A percentile compares a stretch with the other conserved stretches of the same genome.
Evolutionary conservation across 257 asterid genomes (phyloP).

Genomic region (Solanum lycopersicoides): DNA sequence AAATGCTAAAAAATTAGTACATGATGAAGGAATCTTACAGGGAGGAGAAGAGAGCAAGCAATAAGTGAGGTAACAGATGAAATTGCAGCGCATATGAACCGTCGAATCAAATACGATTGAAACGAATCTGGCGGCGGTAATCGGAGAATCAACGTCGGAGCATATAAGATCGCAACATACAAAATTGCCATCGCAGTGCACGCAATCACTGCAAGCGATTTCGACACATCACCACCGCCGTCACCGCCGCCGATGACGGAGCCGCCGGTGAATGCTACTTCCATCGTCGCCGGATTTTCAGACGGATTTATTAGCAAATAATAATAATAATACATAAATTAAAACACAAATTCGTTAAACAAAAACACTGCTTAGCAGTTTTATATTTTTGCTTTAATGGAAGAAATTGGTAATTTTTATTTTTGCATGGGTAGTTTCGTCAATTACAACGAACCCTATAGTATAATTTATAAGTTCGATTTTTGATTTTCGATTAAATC

Average conservation of each 20-base stretch:
- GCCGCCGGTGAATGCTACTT: not conserved
- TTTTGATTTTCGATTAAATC: not conserved
- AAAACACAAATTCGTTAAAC: not conserved
- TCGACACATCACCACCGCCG: constrained; percentile 22
- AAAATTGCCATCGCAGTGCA: constrained; percentile 64
- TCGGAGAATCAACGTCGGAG: constrained; percentile 69
- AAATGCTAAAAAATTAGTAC: not conserved
- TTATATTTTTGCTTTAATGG: not conserved
- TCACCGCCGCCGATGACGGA: not conserved
- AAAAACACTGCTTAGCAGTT: not conserved
- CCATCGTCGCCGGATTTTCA: not conserved
- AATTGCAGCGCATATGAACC: constrained; percentile 74
- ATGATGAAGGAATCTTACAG: not conserved
- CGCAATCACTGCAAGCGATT: constrained; percentile 38
- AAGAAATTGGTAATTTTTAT: not conserved
- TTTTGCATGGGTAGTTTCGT: not conserved
- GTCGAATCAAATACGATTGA: constrained; percentile 55
- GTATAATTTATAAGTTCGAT: not conserved
- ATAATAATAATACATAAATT: not conserved
- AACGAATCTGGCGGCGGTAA: constrained; percentile 70
- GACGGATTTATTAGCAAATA: not conserved
- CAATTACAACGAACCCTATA: not conserved
- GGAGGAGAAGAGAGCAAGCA: constrained; percentile 45
- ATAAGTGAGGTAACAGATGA: constrained; percentile 57
- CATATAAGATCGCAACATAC: constrained; percentile 75